Evolutionary conservation across 306 rosid genomes (phyloP), one percentile per base, ranked within the genome.

Genomic region (Fragaria vesca): DNA sequence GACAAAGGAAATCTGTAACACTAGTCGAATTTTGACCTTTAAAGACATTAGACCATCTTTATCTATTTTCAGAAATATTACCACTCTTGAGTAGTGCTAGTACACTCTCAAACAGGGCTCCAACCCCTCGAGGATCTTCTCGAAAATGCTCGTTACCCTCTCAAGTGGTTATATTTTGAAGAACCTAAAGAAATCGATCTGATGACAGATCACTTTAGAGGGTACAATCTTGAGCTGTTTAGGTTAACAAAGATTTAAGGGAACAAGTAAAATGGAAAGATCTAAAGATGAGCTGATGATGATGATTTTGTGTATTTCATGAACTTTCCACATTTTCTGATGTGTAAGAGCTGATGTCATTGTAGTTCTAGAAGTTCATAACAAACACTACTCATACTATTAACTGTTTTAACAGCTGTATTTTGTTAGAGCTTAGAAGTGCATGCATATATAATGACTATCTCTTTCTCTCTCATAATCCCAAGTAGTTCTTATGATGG

Each of bases 371-470:
- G 67, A 73, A 36, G 76, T 13, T 72, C 51, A 72, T 34, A 18
- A 18, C 65, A 72, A 28, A 71, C 24, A 10, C 21, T 17, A 51
- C 46, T 51, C 75, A 54, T 30, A 72, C 30, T 72, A 17, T 24
- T 24, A 42, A 74, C 69, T 15, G 68, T 57, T 34, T 40, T 74
- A 74, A 74, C 55, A 58, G 42, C 57, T 24, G 77, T 74, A 24
- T 42, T 74, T 43, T 74, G 57, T 58, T 74, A 42, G 52, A 20
- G 50, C 30, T 20, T 4, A 74, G 69, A 58, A 74, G 55, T 9
- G 15, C 77, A 58, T 24, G 69, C 34, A 24, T 4, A 58, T 67
- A 68, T 5, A n/a, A 42, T 16, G 12, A n/a, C 67, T 47, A 21
- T 48, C 61, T 71, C 65, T 51, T 18, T 62, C 69, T 63, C 43